Conservation (phyloP, 2,329 filamentous ascomycete genomes). For the Botrytis paeoniae region DNA sequence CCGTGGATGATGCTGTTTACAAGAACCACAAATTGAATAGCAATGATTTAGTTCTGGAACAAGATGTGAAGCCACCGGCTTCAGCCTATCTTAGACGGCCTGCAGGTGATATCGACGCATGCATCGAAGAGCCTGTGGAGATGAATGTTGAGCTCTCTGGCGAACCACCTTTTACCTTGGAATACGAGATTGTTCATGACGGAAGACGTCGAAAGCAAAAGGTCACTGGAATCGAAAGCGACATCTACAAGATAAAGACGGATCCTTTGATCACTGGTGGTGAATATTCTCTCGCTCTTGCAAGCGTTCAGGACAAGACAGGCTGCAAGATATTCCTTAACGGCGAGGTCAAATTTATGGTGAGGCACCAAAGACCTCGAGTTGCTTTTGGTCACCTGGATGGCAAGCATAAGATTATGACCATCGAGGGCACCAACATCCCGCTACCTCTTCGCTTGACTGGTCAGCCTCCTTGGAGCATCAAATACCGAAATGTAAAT, state of each 20-base stretch:
- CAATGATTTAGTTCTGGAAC: conserved; percentile 65
- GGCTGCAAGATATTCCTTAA: conserved; percentile 84
- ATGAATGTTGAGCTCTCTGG: conserved; percentile 74
- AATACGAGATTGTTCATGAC: conserved; percentile 90
- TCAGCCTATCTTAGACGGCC: conserved; percentile 67
- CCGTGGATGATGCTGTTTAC: conserved; percentile 82
- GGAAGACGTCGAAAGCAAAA: conserved; percentile 74
- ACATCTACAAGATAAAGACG: conserved; percentile 70
- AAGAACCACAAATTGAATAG: conserved; percentile 60
- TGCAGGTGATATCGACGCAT: conserved; percentile 60
- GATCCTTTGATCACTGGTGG: conserved; percentile 74
- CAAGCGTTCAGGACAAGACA: conserved; percentile 80
- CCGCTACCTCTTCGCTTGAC: conserved; percentile 79
- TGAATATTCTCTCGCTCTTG: conserved; percentile 83
- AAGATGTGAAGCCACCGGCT: conserved; percentile 90
- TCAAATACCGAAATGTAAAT: conserved; percentile 70
- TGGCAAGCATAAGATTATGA: conserved; percentile 69
- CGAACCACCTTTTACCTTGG: conserved; percentile 81
- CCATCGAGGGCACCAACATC: conserved; percentile 71
- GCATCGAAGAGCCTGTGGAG: conserved; percentile 76
- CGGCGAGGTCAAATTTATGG: conserved; percentile 79
- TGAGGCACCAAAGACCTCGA: conserved; percentile 83
- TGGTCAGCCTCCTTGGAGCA: conserved; percentile 79
- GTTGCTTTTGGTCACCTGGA: conserved; percentile 84
- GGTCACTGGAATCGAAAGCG: conserved; percentile 59